Conservation (phyloP, 2,329 filamentous ascomycete genomes). For the Incumbomyces delicatus region DNA sequence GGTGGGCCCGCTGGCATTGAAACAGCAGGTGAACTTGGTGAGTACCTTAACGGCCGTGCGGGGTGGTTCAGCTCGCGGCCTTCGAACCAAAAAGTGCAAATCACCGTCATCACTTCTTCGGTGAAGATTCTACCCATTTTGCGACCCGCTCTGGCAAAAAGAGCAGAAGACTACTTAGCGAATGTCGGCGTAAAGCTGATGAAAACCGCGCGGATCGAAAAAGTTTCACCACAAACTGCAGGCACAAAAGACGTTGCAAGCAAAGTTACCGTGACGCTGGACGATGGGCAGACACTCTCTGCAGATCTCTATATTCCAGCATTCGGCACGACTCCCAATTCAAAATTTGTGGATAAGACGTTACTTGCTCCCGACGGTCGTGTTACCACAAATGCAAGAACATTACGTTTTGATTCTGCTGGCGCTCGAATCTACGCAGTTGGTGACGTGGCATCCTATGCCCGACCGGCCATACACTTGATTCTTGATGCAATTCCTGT, state of each 20-base stretch:
- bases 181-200: constrained; percentile 40
- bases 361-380: constrained; percentile 30
- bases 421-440: constrained; percentile 37
- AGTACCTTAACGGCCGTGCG: constrained; percentile 40
- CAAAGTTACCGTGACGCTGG: constrained; percentile 29
- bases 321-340: constrained; percentile 35
- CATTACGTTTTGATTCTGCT: constrained; percentile 30
- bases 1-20: constrained; percentile 40
- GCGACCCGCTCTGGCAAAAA: constrained; percentile 29
- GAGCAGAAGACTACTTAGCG: constrained; percentile 34
- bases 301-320: constrained; percentile 43
- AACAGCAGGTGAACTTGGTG: constrained; percentile 42
- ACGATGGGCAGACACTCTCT: constrained; percentile 30
- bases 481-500: constrained; percentile 35
- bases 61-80: constrained; percentile 29
- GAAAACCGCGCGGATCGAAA: constrained; percentile 26
- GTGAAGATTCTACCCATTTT: constrained; percentile 34
- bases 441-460: constrained; percentile 35
- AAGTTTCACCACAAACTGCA: background rate
- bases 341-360: constrained; percentile 26
- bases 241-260: constrained; percentile 19
- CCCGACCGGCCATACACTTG: constrained; percentile 35
- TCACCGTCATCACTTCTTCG: constrained; percentile 36
- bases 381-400: constrained; percentile 29
- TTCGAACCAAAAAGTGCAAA: constrained; percentile 29